Evolutionary conservation across 2,329 filamentous ascomycete genomes (phyloP).

Genomic region (Aspergillus persii): DNA sequence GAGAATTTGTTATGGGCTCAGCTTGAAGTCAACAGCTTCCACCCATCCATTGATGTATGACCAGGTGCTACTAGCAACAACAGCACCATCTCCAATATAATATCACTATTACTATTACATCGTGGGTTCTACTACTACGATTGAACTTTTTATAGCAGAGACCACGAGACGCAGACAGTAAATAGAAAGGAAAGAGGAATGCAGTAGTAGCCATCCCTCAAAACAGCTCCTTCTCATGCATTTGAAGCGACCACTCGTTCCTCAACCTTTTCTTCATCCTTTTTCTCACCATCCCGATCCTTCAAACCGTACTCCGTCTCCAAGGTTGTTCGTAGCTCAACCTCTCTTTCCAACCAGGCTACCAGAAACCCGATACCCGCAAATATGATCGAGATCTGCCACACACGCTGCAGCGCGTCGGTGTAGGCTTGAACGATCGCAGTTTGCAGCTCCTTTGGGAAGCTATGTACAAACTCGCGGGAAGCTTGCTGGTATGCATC

Average conservation of each 20-base stretch:
- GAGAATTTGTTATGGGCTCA: too few species aligned
- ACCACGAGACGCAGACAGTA: neutral
- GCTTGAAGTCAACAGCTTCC: too few species aligned
- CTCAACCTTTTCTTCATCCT: neutral
- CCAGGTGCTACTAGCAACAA: too few species aligned
- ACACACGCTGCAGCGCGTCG: slow-evolving; percentile 11
- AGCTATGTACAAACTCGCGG: neutral
- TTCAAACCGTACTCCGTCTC: slow-evolving; percentile 12
- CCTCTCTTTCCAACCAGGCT: slow-evolving; percentile 11
- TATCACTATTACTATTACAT: neutral
- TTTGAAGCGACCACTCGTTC: neutral
- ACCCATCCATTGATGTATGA: too few species aligned
- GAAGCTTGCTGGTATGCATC: slow-evolving; percentile 1
- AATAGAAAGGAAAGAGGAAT: neutral
- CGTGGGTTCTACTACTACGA: neutral
- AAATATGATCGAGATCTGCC: slow-evolving; percentile 17
- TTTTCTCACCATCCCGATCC: neutral
- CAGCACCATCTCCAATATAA: too few species aligned
- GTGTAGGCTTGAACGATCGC: slow-evolving; percentile 8
- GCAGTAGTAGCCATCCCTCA: too few species aligned
- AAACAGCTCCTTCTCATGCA: neutral
- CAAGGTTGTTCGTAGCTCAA: slow-evolving; percentile 14
- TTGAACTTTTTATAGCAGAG: neutral
- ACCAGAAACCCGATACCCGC: slow-evolving; percentile 14
- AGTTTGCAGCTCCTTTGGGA: neutral